Percentiles rank a stretch among this genome's conserved stretches.
Conservation (phyloP, 2,329 filamentous ascomycete species). For the Calcarisporium arbuscula region DNA sequence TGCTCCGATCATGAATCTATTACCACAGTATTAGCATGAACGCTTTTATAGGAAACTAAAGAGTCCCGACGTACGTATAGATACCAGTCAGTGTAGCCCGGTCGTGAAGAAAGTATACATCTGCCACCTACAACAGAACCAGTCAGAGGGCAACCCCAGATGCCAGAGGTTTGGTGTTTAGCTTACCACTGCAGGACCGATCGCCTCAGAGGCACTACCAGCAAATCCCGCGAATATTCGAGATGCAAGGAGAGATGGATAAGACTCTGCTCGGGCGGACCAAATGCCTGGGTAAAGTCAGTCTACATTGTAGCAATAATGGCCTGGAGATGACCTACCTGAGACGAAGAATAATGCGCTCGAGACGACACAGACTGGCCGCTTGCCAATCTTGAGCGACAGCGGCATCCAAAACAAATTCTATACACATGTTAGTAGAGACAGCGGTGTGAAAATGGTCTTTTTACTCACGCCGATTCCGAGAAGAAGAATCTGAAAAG, state of each 20-base stretch:
- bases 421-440: too few species aligned
- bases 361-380: conserved; percentile 1
- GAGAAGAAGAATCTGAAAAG: conserved; percentile 1
- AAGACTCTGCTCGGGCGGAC: conserved; percentile 1
- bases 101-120: conserved; percentile 3
- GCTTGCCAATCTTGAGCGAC: conserved; percentile 1
- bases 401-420: conserved; percentile 4
- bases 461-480: conserved; percentile 3
- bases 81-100: conserved; percentile 2
- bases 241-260: conserved; percentile 3
- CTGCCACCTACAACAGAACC: not conserved
- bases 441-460: too few species aligned
- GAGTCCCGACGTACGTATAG: not conserved
- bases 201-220: not conserved
- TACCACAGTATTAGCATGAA: not conserved
- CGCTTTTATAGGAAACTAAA: not conserved
- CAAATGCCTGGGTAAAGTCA: not conserved
- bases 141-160: not conserved
- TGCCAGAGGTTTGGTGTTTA: not conserved
- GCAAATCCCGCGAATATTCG: conserved; percentile 1
- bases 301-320: not conserved
- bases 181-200: conserved; percentile 1
- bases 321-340: not conserved
- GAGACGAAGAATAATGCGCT: conserved; percentile 2
- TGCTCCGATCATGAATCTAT: conserved; percentile 4